phyloP scores from a whole-genome alignment of 2,329 filamentous ascomycete genomes.

The Cytospora mali region DNA sequence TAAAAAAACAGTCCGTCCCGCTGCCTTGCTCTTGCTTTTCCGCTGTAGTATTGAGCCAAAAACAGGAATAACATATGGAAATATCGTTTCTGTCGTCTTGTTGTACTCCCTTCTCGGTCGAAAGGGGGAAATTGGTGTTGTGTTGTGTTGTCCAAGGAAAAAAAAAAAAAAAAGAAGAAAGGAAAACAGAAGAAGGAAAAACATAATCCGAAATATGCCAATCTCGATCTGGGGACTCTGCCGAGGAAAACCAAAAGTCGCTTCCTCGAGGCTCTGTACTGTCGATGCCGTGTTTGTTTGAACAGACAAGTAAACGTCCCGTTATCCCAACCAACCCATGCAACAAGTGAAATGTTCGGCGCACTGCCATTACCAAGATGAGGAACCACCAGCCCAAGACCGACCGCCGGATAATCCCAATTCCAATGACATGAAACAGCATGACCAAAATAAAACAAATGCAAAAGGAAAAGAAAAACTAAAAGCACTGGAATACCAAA shows the following conservation, averaged over 20 bases:
- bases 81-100: slow-evolving; percentile 1
- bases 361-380: slow-evolving; percentile 29
- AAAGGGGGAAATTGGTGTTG: background rate
- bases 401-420: slow-evolving; percentile 21
- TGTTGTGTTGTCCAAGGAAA: slow-evolving; percentile 9
- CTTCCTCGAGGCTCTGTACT: slow-evolving; percentile 27
- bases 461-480: background rate
- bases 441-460: slow-evolving; percentile 31
- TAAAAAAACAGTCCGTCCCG: slow-evolving; percentile 6
- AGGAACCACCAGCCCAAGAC: slow-evolving; percentile 23
- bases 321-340: slow-evolving; percentile 25
- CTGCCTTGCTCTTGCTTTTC: slow-evolving; percentile 6
- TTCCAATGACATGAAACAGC: slow-evolving; percentile 31
- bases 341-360: slow-evolving; percentile 29
- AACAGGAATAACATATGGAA: background rate
- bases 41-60: background rate
- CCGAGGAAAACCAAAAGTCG: slow-evolving; percentile 17
- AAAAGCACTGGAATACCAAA: slow-evolving; percentile 36
- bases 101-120: background rate
- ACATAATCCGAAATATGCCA: slow-evolving; percentile 4
- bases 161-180: background rate
- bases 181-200: background rate
- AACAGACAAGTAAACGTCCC: slow-evolving; percentile 25
- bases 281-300: slow-evolving; percentile 26
- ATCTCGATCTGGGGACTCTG: slow-evolving; percentile 22